Evolutionary conservation across 352 stramenopile genomes (phyloP).

Genomic region (Blastocystis sp.): DNA sequence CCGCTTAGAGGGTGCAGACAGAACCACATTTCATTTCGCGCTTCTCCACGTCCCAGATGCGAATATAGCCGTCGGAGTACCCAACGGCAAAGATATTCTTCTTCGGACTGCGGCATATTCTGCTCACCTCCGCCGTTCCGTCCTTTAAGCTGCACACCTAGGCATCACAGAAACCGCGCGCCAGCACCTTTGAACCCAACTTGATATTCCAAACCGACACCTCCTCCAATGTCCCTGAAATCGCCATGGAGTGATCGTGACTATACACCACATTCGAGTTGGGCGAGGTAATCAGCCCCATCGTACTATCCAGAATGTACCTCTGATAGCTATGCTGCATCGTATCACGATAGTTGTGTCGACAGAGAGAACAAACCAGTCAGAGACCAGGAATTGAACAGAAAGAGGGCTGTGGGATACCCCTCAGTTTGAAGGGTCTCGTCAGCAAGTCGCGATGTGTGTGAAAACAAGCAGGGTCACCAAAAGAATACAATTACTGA

Average conservation of each 20-base stretch:
- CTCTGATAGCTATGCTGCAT: conserved; percentile 73
- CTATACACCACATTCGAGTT: conserved; percentile 85
- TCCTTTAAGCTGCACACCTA: conserved; percentile 56
- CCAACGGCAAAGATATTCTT: conserved; percentile 67
- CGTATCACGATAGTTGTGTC: not conserved
- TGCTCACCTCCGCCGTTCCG: conserved; percentile 23
- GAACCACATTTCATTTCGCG: conserved; percentile 46
- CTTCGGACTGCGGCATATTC: conserved; percentile 54
- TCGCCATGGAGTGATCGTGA: conserved; percentile 80
- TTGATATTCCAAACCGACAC: conserved; percentile 87
- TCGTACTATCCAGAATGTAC: conserved; percentile 83
- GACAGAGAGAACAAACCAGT: not conserved
- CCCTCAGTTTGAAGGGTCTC: not conserved
- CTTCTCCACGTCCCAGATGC: conserved; percentile 71
- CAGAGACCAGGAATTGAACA: not conserved
- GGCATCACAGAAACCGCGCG: not conserved
- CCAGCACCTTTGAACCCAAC: conserved; percentile 67
- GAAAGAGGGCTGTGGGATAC: not conserved
- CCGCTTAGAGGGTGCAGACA: not conserved
- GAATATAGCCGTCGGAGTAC: conserved; percentile 70
- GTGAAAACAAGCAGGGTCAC: not conserved
- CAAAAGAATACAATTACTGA: conserved; percentile 9
- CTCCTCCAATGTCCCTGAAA: conserved; percentile 83
- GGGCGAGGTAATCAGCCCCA: conserved; percentile 84
- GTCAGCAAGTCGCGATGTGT: no score